Percentiles rank a stretch among this genome's conserved stretches.
Evolutionary conservation across 352 stramenopile genomes (phyloP).

Genomic region (Phytophthora pinifolia): DNA sequence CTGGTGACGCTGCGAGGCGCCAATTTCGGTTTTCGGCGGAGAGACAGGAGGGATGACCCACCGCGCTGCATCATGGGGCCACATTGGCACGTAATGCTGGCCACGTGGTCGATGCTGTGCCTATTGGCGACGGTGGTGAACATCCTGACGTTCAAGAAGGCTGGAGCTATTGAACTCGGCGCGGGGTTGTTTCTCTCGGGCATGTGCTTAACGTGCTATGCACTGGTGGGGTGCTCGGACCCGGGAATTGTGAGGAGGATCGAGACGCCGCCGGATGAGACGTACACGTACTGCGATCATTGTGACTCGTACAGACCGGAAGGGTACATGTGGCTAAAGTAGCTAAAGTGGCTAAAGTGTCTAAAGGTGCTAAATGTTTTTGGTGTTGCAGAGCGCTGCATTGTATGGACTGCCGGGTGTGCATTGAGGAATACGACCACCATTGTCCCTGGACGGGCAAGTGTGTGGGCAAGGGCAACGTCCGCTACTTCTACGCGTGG

Average conservation of each 20-base stretch:
- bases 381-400: constrained; percentile 60
- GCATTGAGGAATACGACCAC: constrained; percentile 89
- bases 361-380: constrained; percentile 7
- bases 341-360: not conserved
- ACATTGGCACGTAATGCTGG: constrained; percentile 76
- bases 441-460: constrained; percentile 94
- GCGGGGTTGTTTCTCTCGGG: constrained; percentile 58
- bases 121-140: constrained; percentile 49
- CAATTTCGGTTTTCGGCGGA: constrained; percentile 62
- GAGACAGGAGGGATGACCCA: constrained; percentile 13
- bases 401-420: constrained; percentile 88
- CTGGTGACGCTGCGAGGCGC: constrained; percentile 29
- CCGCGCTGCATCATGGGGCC: constrained; percentile 68
- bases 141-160: constrained; percentile 46
- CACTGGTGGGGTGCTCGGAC: constrained; percentile 70
- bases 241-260: constrained; percentile 66
- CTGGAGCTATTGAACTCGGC: constrained; percentile 38
- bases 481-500: constrained; percentile 85
- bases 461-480: constrained; percentile 82
- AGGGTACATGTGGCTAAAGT: constrained; percentile 34
- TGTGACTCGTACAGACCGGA: constrained; percentile 77
- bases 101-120: constrained; percentile 58
- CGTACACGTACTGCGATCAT: constrained; percentile 79
- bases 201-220: constrained; percentile 66
- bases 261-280: constrained; percentile 40